phyloP scores from a whole-genome alignment of 768 basidiomycete species.

The Termitomyces sp. region DNA sequence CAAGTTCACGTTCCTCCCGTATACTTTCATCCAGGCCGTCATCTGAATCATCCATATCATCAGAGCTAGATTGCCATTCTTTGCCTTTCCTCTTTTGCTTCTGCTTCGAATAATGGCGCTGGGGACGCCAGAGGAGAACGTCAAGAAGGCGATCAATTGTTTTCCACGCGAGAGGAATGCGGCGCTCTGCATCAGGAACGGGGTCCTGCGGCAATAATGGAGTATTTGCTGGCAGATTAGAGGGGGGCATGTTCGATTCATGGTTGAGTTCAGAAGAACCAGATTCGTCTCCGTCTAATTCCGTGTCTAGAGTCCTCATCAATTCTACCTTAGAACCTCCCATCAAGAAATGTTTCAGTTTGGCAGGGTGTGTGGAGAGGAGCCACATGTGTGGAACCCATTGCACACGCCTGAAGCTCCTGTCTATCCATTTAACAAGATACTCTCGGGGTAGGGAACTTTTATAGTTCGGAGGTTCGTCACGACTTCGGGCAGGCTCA shows the following conservation, averaged over 20 bases:
- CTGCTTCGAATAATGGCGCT: constrained; percentile 17
- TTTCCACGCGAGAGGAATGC: constrained; percentile 79
- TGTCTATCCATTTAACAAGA: constrained; percentile 81
- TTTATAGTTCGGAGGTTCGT: constrained; percentile 48
- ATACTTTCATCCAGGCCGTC: constrained; percentile 24
- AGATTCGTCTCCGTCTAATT: constrained; percentile 21
- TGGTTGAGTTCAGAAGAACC: constrained; percentile 35
- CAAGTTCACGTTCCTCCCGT: constrained; percentile 29
- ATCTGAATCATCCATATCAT: constrained; percentile 24
- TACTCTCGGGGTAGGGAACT: constrained; percentile 79
- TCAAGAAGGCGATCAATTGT: constrained; percentile 92
- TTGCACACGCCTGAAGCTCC: constrained; percentile 72
- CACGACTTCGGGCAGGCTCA: constrained; percentile 38
- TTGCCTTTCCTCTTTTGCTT: constrained; percentile 20
- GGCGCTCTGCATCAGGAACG: constrained; percentile 62
- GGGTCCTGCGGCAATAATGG: constrained; percentile 30
- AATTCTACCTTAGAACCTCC: constrained; percentile 67
- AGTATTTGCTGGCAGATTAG: constrained; percentile 24
- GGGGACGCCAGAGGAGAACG: constrained; percentile 57
- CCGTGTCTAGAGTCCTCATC: constrained; percentile 36
- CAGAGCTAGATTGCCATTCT: constrained; percentile 14
- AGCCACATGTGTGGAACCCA: constrained; percentile 97
- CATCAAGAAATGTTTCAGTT: constrained; percentile 72
- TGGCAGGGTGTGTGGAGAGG: constrained; percentile 53
- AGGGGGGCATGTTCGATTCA: constrained; percentile 29